phyloP scores from a whole-genome alignment of 2,329 filamentous ascomycete genomes.

The Cordyceps fumosorosea region DNA sequence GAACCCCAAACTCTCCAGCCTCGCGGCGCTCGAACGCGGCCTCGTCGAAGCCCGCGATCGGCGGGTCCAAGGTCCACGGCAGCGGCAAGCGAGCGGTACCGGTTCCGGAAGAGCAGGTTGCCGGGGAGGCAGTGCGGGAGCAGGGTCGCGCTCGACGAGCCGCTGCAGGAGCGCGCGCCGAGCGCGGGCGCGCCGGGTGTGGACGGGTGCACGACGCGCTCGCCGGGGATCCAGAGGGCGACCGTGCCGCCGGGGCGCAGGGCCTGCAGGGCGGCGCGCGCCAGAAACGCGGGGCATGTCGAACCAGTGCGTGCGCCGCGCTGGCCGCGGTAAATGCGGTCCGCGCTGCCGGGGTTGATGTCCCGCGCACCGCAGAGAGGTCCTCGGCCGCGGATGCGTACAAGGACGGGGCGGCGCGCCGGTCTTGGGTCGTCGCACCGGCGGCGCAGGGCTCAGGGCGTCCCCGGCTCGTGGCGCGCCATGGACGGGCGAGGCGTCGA shows the following conservation, averaged over 20 bases:
- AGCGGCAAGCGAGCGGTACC: slow-evolving; percentile 38
- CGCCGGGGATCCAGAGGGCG: slow-evolving; percentile 40
- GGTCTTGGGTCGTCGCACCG: slow-evolving; percentile 26
- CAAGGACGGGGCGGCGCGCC: slow-evolving; percentile 32
- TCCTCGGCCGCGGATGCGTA: slow-evolving; percentile 38
- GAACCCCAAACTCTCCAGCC: slow-evolving; percentile 37
- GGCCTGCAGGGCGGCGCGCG: slow-evolving; percentile 31
- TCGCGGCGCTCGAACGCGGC: slow-evolving; percentile 32
- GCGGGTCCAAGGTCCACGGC: slow-evolving; percentile 39
- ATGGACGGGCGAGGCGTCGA: slow-evolving; percentile 48
- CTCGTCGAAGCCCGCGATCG: slow-evolving; percentile 33
- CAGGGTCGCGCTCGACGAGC: slow-evolving; percentile 30
- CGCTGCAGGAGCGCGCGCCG: slow-evolving; percentile 33
- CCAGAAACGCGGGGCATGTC: slow-evolving; percentile 49
- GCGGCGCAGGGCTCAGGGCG: slow-evolving; percentile 28
- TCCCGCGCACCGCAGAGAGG: too few relatives aligned
- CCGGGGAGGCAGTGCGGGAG: slow-evolving; percentile 33
- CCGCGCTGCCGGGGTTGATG: slow-evolving; percentile 33
- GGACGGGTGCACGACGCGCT: slow-evolving; percentile 22
- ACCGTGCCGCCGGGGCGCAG: slow-evolving; percentile 49
- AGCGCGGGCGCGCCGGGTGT: slow-evolving; percentile 35
- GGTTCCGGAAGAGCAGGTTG: slow-evolving; percentile 32
- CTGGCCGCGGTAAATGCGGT: slow-evolving; percentile 42
- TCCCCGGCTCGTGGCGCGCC: slow-evolving; percentile 37
- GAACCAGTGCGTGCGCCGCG: slow-evolving; percentile 54